phyloP scores from a whole-genome alignment of 371 early-diverging fungal genomes.

The Phascolomyces articulosus region DNA sequence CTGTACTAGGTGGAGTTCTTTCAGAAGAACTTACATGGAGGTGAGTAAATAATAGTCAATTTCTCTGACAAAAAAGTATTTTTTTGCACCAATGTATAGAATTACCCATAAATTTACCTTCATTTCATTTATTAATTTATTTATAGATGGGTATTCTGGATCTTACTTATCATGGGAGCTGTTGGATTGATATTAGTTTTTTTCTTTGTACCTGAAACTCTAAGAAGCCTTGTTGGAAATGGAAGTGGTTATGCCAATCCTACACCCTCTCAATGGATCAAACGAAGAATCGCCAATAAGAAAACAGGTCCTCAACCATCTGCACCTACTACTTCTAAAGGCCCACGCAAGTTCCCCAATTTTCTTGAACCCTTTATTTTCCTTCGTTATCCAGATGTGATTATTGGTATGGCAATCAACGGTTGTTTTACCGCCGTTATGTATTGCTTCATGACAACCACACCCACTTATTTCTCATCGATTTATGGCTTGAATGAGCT shows the following conservation, averaged over 20 bases:
- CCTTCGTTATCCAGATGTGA: slow-evolving; percentile 20
- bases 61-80: too few species aligned
- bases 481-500: slow-evolving; percentile 28
- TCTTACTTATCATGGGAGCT: slow-evolving; percentile 53
- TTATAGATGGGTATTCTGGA: slow-evolving; percentile 53
- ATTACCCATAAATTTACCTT: too few species aligned
- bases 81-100: too few species aligned
- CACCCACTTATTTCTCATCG: slow-evolving; percentile 24
- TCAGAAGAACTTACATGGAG: slow-evolving; percentile 14
- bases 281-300: not conserved
- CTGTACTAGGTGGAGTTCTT: slow-evolving; percentile 36
- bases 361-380: slow-evolving; percentile 13
- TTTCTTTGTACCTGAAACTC: slow-evolving; percentile 65
- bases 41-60: not conserved
- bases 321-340: not conserved
- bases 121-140: not conserved
- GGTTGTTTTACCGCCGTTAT: slow-evolving; percentile 17
- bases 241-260: slow-evolving; percentile 35
- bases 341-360: slow-evolving; percentile 6
- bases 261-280: slow-evolving; percentile 26
- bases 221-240: slow-evolving; percentile 49
- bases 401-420: slow-evolving; percentile 19
- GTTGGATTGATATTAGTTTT: slow-evolving; percentile 43
- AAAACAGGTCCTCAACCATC: not conserved
- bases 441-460: slow-evolving; percentile 28